Conservation (phyloP, 2,329 filamentous ascomycete species). For the Pseudocercospora macadamiae region DNA sequence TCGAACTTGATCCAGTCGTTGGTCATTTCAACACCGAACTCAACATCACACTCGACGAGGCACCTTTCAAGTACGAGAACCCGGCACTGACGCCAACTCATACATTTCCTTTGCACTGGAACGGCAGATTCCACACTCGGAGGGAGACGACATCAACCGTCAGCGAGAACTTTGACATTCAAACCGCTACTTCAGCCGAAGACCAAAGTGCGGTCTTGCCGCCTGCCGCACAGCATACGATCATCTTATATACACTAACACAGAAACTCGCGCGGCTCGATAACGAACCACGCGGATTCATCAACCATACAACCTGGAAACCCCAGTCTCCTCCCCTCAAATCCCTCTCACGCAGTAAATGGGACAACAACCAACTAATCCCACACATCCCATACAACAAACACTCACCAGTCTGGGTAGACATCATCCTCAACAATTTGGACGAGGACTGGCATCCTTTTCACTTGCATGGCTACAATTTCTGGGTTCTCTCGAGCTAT, state of each 20-base stretch:
- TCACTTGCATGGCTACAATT: slow-evolving; percentile 45
- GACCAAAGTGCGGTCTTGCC: slow-evolving; percentile 30
- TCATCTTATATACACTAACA: slow-evolving; percentile 53
- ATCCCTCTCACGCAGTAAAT: slow-evolving; percentile 40
- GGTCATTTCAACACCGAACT: slow-evolving; percentile 4
- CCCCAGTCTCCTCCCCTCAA: slow-evolving; percentile 42
- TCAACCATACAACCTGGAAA: slow-evolving; percentile 53
- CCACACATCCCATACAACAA: slow-evolving; percentile 32
- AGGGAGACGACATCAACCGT: neutral
- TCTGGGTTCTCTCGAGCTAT: slow-evolving; percentile 34
- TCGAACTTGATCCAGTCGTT: slow-evolving; percentile 7
- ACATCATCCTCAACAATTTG: slow-evolving; percentile 55
- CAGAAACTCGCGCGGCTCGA: slow-evolving; percentile 48
- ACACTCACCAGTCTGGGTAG: slow-evolving; percentile 44
- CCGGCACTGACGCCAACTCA: slow-evolving; percentile 45
- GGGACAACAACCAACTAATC: slow-evolving; percentile 50
- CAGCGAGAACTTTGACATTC: slow-evolving; percentile 18
- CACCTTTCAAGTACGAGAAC: slow-evolving; percentile 51
- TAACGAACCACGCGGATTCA: slow-evolving; percentile 51
- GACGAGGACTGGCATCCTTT: slow-evolving; percentile 56
- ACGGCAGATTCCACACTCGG: neutral
- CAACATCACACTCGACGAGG: slow-evolving; percentile 28
- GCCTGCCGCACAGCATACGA: slow-evolving; percentile 42
- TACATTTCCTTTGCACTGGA: slow-evolving; percentile 35
- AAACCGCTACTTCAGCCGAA: slow-evolving; percentile 15